A percentile compares a stretch with the other conserved stretches of the same genome.
Evolutionary conservation across 1,284 basidiomycete species (phyloP).

Genomic region (Malassezia furfur): DNA sequence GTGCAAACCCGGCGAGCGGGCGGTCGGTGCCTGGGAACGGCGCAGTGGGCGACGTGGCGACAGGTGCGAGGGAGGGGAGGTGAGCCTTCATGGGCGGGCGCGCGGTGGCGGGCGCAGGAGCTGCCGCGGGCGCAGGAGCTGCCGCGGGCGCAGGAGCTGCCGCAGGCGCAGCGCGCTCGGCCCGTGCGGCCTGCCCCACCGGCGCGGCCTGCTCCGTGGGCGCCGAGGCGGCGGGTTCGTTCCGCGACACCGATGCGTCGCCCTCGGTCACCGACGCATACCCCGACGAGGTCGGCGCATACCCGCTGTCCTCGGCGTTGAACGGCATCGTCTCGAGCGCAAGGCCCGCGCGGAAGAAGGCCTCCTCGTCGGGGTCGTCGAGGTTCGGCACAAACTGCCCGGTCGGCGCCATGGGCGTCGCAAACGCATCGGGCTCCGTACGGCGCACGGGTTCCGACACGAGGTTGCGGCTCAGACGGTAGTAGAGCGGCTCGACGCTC

Average conservation of each 20-base stretch:
- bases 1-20: neutral
- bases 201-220: no score
- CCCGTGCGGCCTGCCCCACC: no score
- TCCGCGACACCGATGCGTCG: neutral
- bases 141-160: no score
- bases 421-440: neutral
- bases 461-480: neutral
- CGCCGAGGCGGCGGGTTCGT: no score
- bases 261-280: neutral
- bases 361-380: neutral
- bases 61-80: neutral
- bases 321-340: constrained; percentile 3
- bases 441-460: neutral
- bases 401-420: neutral
- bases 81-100: neutral
- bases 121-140: neutral
- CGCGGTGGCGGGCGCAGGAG: neutral
- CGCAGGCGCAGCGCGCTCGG: no score
- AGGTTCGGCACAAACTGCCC: neutral
- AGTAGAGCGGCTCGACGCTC: neutral
- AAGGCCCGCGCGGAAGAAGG: constrained; percentile 4
- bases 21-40: neutral
- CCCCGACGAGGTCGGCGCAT: neutral
- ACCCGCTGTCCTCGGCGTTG: neutral
- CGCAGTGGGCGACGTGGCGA: neutral